Evolutionary conservation across 441 rosid genomes (phyloP).

Genomic region (Erodium moschatum): DNA sequence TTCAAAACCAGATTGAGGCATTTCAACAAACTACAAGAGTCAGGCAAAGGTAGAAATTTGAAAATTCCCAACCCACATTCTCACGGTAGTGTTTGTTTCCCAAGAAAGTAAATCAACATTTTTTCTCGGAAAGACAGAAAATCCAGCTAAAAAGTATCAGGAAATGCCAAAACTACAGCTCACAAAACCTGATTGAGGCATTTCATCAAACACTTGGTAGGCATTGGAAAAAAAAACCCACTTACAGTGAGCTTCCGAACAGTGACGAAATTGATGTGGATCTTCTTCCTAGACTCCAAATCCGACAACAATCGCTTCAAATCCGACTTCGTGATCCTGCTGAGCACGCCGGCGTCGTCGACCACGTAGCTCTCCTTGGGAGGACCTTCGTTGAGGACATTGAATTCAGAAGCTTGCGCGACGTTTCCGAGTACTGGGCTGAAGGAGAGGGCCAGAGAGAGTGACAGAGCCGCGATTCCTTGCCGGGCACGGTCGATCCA

Average conservation of each 20-base stretch:
- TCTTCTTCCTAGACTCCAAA: conserved; percentile 77
- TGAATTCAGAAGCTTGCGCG: conserved; percentile 77
- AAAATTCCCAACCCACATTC: too few species aligned
- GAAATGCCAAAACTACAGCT: too few species aligned
- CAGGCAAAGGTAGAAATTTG: too few species aligned
- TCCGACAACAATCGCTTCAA: conserved; percentile 68
- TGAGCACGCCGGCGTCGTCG: conserved; percentile 88
- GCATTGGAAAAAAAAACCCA: not conserved
- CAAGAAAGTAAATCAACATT: not conserved
- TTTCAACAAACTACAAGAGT: too few species aligned
- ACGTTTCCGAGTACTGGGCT: conserved; percentile 47
- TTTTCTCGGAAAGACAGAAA: not conserved
- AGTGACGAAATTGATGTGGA: conserved; percentile 62
- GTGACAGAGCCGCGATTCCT: conserved; percentile 71
- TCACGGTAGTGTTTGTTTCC: not conserved
- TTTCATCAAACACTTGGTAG: conserved; percentile 3
- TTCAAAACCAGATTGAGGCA: too few species aligned
- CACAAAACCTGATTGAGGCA: not conserved
- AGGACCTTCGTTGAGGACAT: conserved; percentile 72
- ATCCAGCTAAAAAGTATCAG: not conserved
- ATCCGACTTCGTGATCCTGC: conserved; percentile 69
- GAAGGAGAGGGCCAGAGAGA: conserved; percentile 68
- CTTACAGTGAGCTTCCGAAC: conserved; percentile 91
- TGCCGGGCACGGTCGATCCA: too few species aligned
- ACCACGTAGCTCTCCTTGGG: conserved; percentile 69